A percentile compares a stretch with the other conserved stretches of the same genome.
phyloP scores from a whole-genome alignment of 768 basidiomycete genomes.

The Daedaleopsis sinensis region DNA sequence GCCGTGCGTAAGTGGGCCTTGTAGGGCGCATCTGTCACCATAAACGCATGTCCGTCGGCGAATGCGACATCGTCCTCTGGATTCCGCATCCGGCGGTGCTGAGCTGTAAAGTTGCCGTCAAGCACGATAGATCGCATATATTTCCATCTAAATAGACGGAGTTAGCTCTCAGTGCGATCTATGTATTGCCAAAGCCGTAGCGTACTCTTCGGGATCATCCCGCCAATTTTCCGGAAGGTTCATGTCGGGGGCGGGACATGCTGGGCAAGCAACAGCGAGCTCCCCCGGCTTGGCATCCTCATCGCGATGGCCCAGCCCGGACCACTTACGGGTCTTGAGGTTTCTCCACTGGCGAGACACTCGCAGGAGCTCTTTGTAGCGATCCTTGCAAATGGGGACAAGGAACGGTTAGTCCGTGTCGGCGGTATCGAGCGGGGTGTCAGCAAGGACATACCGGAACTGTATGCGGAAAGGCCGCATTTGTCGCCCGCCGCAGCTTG shows the following conservation, averaged over 20 bases:
- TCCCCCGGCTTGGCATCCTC: background rate
- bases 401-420: too few species aligned
- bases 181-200: too few species aligned
- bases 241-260: constrained; percentile 9
- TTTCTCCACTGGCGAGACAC: background rate
- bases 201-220: background rate
- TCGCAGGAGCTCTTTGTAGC: background rate
- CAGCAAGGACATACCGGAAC: background rate
- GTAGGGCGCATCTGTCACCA: constrained; percentile 24
- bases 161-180: background rate
- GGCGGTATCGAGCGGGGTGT: too few species aligned
- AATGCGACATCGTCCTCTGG: constrained; percentile 30
- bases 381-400: background rate
- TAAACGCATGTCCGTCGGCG: constrained; percentile 31
- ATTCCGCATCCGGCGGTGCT: constrained; percentile 24
- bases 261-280: constrained; percentile 1
- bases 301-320: background rate
- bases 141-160: too few species aligned
- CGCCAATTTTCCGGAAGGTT: constrained; percentile 6
- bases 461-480: background rate
- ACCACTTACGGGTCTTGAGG: background rate
- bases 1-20: constrained; percentile 23
- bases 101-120: constrained; percentile 1
- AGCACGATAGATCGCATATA: background rate
- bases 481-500: background rate